phyloP scores from a whole-genome alignment of 129 eudicot species.

The Flaveria robusta region DNA sequence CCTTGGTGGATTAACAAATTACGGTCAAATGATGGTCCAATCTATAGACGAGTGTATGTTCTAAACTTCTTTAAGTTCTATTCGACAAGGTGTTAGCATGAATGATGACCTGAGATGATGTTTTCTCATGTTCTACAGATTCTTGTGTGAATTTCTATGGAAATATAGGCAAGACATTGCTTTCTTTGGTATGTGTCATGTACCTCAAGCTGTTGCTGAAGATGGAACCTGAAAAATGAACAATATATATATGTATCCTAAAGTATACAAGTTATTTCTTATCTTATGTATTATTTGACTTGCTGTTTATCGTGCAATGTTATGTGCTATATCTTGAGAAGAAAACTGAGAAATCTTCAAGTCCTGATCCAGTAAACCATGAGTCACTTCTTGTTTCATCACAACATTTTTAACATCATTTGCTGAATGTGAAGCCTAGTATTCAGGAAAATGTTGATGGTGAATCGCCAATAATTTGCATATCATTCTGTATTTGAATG shows the following conservation, averaged over 20 bases:
- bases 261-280: background rate
- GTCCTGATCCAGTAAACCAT: conserved; percentile 40
- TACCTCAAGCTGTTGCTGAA: background rate
- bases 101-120: too few species aligned
- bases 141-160: conserved; percentile 89
- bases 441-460: background rate
- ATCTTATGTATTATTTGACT: conserved; percentile 50
- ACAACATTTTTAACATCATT: too few species aligned
- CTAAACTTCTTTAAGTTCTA: background rate
- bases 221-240: background rate
- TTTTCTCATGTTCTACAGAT: too few species aligned
- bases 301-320: conserved; percentile 72
- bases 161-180: conserved; percentile 88
- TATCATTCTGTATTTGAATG: background rate
- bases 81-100: background rate
- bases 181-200: conserved; percentile 59
- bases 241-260: background rate
- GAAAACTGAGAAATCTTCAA: conserved; percentile 31
- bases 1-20: conserved; percentile 68
- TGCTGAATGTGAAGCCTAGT: background rate
- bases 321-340: conserved; percentile 63
- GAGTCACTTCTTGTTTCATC: too few species aligned
- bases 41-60: conserved; percentile 71
- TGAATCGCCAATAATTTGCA: background rate
- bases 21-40: conserved; percentile 73